Evolutionary conservation across 140 eudicot species (phyloP).

Genomic region (Flaveria floridana): DNA sequence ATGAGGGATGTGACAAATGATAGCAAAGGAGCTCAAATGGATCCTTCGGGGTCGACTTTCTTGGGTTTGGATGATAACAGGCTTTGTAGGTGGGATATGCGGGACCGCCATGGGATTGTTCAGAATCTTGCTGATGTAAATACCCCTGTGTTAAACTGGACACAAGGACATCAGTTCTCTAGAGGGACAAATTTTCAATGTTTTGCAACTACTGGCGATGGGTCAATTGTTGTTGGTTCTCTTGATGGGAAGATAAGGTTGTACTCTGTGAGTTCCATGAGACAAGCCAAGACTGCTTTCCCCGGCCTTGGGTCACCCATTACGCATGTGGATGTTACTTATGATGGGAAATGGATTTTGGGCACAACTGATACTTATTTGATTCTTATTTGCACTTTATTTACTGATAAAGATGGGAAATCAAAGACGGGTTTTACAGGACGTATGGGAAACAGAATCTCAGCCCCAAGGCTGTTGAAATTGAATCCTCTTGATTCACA

Average conservation of each 20-base stretch:
- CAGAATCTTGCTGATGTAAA: constrained; percentile 68
- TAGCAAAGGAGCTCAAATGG: constrained; percentile 86
- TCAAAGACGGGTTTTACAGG: constrained; percentile 89
- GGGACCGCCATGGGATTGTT: constrained; percentile 83
- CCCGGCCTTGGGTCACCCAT: constrained; percentile 94
- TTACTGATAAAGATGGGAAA: constrained; percentile 88
- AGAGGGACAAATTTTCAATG: constrained; percentile 95
- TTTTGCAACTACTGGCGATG: constrained; percentile 97
- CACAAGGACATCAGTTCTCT: constrained; percentile 92
- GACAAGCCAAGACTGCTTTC: constrained; percentile 92
- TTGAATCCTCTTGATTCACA: constrained; percentile 84
- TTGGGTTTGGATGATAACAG: constrained; percentile 90
- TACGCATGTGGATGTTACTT: constrained; percentile 93
- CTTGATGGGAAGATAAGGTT: constrained; percentile 87
- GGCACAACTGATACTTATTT: constrained; percentile 92
- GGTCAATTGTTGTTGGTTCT: constrained; percentile 94
- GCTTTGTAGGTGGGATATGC: constrained; percentile 95
- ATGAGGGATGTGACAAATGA: constrained; percentile 91
- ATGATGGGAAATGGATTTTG: constrained; percentile 91
- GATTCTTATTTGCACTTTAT: constrained; percentile 76
- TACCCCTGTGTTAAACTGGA: constrained; percentile 91
- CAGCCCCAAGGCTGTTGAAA: constrained; percentile 88
- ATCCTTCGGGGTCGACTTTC: constrained; percentile 86
- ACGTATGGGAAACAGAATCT: constrained; percentile 76
- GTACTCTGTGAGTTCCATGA: constrained; percentile 76